phyloP scores from a whole-genome alignment of 352 stramenopile species.

The Phytophthora sp. region DNA sequence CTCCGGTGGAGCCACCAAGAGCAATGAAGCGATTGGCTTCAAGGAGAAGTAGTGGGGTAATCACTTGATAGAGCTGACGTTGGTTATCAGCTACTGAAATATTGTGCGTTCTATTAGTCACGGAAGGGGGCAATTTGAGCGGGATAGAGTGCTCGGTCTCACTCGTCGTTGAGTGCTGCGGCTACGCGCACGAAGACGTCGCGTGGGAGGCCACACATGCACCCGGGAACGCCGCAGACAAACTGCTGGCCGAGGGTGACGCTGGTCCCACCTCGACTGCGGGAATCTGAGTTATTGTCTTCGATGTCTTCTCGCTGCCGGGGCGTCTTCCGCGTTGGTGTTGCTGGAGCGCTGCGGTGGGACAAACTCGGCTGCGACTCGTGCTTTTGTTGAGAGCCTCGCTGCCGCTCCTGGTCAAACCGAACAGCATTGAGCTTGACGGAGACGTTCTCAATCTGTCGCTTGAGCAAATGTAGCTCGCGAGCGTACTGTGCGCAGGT shows the following conservation, averaged over 20 bases:
- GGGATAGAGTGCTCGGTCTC: background rate
- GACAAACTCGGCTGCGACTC: slow-evolving; percentile 2
- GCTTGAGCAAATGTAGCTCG: slow-evolving; percentile 50
- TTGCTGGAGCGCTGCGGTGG: slow-evolving; percentile 9
- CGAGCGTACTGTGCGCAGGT: slow-evolving; percentile 36
- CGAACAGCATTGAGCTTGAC: slow-evolving; percentile 54
- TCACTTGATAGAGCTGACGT: background rate
- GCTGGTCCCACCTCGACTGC: slow-evolving; percentile 2
- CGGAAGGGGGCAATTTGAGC: background rate
- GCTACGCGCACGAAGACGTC: slow-evolving; percentile 64
- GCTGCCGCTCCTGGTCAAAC: slow-evolving; percentile 13
- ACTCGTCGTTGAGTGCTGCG: slow-evolving; percentile 59
- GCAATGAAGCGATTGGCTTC: slow-evolving; percentile 17
- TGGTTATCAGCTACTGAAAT: no score
- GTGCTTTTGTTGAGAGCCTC: background rate
- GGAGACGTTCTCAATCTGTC: slow-evolving; percentile 58
- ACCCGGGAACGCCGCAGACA: slow-evolving; percentile 64
- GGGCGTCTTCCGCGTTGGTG: slow-evolving; percentile 21
- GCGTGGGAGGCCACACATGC: slow-evolving; percentile 59
- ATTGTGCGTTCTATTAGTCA: no score
- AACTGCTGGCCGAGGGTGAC: slow-evolving; percentile 18
- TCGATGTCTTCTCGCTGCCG: slow-evolving; percentile 3
- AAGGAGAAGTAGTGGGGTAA: slow-evolving; percentile 33
- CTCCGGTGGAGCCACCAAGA: slow-evolving; percentile 4
- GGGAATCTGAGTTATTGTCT: slow-evolving; percentile 2